These are phyloP conservation scores for Spathaspora passalidarum DNA, from an alignment of 805 yeast genomes.

Conservation along the genomic window DNA sequence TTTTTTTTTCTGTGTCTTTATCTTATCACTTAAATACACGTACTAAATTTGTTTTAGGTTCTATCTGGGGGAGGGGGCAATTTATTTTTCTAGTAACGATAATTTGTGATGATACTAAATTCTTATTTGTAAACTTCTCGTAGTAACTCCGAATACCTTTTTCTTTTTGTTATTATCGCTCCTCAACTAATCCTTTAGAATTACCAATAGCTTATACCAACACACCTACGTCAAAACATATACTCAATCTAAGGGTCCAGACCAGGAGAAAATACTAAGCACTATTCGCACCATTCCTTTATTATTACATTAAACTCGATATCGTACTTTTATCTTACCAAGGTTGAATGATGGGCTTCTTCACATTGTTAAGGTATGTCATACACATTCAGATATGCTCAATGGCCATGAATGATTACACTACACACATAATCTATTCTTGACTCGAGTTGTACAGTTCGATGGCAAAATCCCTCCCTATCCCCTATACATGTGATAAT, in stretches of 20 bases:
- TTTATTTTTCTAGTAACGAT: background rate
- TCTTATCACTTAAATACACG: background rate
- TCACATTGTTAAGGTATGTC: slow-evolving; percentile 19
- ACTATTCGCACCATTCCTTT: no score
- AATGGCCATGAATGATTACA: background rate
- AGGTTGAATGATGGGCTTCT: slow-evolving; percentile 12
- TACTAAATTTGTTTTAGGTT: background rate
- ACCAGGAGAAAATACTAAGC: no score
- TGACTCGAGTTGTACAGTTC: background rate
- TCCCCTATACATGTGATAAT: no score
- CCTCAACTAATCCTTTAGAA: background rate
- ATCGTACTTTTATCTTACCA: background rate
- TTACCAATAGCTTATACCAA: no score
- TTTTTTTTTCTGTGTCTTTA: background rate
- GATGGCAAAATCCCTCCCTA: background rate
- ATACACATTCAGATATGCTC: background rate
- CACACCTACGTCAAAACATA: no score
- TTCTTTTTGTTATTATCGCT: background rate
- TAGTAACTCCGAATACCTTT: background rate
- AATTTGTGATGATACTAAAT: background rate
- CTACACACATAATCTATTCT: no score
- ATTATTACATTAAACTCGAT: background rate
- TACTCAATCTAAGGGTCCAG: no score
- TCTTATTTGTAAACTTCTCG: background rate
- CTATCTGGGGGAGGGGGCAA: background rate